Percentiles rank a stretch among this genome's conserved stretches.
Evolutionary conservation across 345 rosid genomes (phyloP).

Genomic region (Eucalyptus microcorys): DNA sequence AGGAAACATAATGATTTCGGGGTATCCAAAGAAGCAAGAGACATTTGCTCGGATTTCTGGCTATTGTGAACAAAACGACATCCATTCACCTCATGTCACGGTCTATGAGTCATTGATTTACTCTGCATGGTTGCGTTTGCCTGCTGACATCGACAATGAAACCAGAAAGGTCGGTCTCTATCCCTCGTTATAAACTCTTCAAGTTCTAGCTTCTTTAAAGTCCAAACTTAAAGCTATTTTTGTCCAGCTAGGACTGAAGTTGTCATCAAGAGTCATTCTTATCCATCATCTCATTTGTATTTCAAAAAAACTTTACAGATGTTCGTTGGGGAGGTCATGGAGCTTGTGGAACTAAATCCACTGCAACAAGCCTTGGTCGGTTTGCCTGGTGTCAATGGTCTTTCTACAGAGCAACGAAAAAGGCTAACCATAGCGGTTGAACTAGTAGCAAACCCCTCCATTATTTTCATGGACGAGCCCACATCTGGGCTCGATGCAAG

Average conservation of each 20-base stretch:
- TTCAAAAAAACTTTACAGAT: constrained; percentile 18
- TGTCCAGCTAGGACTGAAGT: not conserved
- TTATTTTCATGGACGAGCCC: constrained; percentile 95
- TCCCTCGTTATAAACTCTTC: not conserved
- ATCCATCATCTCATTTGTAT: not conserved
- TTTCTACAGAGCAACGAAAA: constrained; percentile 84
- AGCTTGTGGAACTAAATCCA: constrained; percentile 66
- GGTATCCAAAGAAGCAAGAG: constrained; percentile 48
- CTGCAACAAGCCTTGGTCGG: constrained; percentile 65
- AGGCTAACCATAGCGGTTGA: constrained; percentile 89
- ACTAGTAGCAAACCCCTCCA: constrained; percentile 94
- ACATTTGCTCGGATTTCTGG: constrained; percentile 51
- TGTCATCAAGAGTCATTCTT: not conserved
- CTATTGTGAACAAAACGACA: constrained; percentile 51
- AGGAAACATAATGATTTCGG: constrained; percentile 27
- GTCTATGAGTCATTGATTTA: constrained; percentile 39
- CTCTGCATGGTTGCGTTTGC: constrained; percentile 48
- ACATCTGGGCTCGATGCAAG: constrained; percentile 95
- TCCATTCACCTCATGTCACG: constrained; percentile 45
- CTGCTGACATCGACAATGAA: constrained; percentile 15
- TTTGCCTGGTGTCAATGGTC: constrained; percentile 70
- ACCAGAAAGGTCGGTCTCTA: constrained; percentile 22
- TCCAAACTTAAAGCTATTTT: not conserved
- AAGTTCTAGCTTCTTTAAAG: not conserved
- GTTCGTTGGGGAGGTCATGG: constrained; percentile 87